phyloP scores from a whole-genome alignment of 2,329 filamentous ascomycete species.

The Mollisiaceae sp. region DNA sequence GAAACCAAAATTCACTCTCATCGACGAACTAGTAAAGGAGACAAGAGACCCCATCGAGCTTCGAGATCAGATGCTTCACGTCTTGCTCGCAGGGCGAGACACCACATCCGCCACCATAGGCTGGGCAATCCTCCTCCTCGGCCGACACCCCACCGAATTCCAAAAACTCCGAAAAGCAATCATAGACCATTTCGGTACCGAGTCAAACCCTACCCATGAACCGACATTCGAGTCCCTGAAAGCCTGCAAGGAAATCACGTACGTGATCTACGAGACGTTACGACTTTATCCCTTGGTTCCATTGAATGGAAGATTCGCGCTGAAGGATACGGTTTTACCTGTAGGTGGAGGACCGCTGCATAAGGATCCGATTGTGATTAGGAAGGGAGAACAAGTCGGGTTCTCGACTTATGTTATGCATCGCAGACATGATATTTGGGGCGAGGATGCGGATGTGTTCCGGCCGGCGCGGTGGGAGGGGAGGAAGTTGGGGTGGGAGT shows the following conservation, averaged over 20 bases:
- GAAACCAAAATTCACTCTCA: conserved; percentile 46
- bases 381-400: conserved; percentile 36
- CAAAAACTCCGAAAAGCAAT: conserved; percentile 50
- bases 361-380: conserved; percentile 39
- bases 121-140: conserved; percentile 47
- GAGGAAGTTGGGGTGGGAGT: conserved; percentile 72
- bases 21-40: conserved; percentile 55
- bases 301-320: conserved; percentile 37
- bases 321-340: conserved; percentile 41
- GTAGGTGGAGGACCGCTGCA: conserved; percentile 42
- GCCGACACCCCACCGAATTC: conserved; percentile 50
- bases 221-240: conserved; percentile 35
- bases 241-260: conserved; percentile 32
- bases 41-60: conserved; percentile 46
- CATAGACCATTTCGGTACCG: conserved; percentile 40
- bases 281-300: conserved; percentile 43
- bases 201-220: conserved; percentile 21
- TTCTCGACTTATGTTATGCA: conserved; percentile 42
- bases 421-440: conserved; percentile 67
- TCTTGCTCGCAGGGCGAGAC: conserved; percentile 42
- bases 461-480: conserved; percentile 73
- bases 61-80: conserved; percentile 44
- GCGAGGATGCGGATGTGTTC: conserved; percentile 71
- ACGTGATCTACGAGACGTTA: conserved; percentile 37
- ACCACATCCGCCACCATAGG: conserved; percentile 40